A percentile compares a stretch with the other conserved stretches of the same genome.
Evolutionary conservation across 2,329 filamentous ascomycete species (phyloP).

Genomic region (Monosporascus cannonballus): DNA sequence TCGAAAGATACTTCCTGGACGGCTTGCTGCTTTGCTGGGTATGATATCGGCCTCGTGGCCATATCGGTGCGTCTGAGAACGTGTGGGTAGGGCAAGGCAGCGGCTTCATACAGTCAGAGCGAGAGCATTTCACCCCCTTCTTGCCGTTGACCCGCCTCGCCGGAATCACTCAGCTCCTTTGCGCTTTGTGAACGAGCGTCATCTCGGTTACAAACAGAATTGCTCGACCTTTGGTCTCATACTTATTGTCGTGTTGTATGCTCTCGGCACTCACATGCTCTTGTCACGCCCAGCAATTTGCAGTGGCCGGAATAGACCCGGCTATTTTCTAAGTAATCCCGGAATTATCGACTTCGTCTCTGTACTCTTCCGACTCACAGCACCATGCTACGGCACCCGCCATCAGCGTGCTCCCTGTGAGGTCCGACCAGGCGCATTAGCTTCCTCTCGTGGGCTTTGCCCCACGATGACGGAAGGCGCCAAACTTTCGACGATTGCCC

Average conservation of each 20-base stretch:
- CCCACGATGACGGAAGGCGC: constrained; percentile 41
- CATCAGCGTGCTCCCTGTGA: constrained; percentile 41
- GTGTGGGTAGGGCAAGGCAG: constrained; percentile 38
- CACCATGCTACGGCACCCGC: constrained; percentile 35
- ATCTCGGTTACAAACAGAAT: constrained; percentile 42
- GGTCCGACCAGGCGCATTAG: constrained; percentile 54
- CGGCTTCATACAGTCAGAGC: constrained; percentile 44
- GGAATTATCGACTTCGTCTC: constrained; percentile 21
- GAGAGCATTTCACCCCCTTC: constrained; percentile 27
- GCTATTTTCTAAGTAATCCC: constrained; percentile 8
- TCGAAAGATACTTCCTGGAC: constrained; percentile 22
- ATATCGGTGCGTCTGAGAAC: constrained; percentile 19
- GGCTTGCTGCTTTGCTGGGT: constrained; percentile 19
- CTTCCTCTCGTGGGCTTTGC: constrained; percentile 37
- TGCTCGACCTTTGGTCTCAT: constrained; percentile 27
- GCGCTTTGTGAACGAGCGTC: constrained; percentile 32
- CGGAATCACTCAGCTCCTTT: constrained; percentile 32
- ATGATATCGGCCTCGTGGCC: constrained; percentile 13
- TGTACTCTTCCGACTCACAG: constrained; percentile 28
- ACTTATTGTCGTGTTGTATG: constrained; percentile 30
- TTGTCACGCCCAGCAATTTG: constrained; percentile 15
- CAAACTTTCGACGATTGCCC: constrained; percentile 32
- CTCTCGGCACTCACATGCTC: constrained; percentile 36
- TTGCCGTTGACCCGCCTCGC: constrained; percentile 28
- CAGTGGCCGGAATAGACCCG: constrained; percentile 19